Evolutionary conservation across 2,329 filamentous ascomycete genomes (phyloP), one percentile per base, ranked within the genome.

Genomic region (Juglanconis oblonga): DNA sequence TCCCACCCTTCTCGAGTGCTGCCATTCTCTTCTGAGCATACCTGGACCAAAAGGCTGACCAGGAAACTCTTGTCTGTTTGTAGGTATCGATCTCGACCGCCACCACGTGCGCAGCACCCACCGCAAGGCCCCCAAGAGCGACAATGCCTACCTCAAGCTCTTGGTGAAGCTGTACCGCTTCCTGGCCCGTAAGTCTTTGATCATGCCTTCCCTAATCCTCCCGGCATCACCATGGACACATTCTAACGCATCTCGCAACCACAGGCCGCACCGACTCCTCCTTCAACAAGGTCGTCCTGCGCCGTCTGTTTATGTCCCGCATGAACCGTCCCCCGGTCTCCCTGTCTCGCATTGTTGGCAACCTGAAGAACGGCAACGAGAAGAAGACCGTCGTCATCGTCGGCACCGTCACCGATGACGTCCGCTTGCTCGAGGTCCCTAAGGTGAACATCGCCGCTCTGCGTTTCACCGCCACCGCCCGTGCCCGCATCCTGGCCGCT

Each of bases 251-350:
- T 10, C 14, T 36, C 35, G 13, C 45, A 51, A 17, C 4, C 50
- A 57, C 72, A 96, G 91, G 92, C 82, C 93, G 95, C 77, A 99
- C 95, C 77, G 95, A 98, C 79, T 87, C 92, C 68, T 87, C 86
- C 82, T 99, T 99, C 91, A 99, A 99, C 90, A 96, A 97, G 86
- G 91, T 95, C 74, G 87, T 99, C 76, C 91, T 99, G 74, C 92
- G 94, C 79, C 91, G 95, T 75, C 90, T 99, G 65, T 97, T 97
- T 77, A 97, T 95, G 91, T 97, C 92, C 79, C 92, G 93, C 81
- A 97, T 96, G 83, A 98, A 98, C 90, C 90, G 93, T 72, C 91
- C 92, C 65, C 92, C 95, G 67, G 88, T 99, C 74, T 97, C 93
- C 64, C 85, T 99, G 74, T 97, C 93, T 70, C 91, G 94, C 79